Evolutionary conservation across 2,329 filamentous ascomycete genomes (phyloP).

Genomic region (Aspergillus carbonarius): DNA sequence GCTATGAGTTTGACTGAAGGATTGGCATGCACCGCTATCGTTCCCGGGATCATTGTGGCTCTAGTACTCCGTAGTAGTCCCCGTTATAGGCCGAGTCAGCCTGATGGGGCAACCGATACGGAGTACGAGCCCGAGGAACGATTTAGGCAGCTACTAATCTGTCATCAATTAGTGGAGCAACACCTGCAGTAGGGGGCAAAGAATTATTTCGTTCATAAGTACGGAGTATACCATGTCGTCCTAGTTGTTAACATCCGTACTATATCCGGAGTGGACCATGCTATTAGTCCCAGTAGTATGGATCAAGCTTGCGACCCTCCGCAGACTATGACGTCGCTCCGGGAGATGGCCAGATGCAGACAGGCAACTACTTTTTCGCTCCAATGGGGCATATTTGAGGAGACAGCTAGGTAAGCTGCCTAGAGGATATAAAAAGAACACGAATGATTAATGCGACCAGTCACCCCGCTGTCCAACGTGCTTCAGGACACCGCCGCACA

Average conservation of each 20-base stretch:
- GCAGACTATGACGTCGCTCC: neutral
- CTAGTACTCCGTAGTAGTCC: too few relatives aligned
- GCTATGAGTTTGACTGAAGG: too few relatives aligned
- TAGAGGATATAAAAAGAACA: constrained; percentile 15
- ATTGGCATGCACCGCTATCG: too few relatives aligned
- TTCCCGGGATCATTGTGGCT: neutral
- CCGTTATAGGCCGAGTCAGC: neutral
- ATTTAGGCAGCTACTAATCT: neutral
- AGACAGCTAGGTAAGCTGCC: neutral
- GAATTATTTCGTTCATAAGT: neutral
- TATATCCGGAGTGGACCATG: neutral
- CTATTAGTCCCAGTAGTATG: neutral
- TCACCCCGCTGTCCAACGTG: neutral
- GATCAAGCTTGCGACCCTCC: neutral
- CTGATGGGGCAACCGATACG: neutral
- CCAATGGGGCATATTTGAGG: neutral
- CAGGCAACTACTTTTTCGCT: constrained; percentile 1
- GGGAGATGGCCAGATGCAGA: neutral
- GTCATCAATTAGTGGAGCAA: neutral
- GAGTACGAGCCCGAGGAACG: neutral
- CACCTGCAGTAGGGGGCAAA: neutral
- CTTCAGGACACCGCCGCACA: constrained; percentile 10
- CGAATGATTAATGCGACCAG: neutral
- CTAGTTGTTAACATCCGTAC: neutral
- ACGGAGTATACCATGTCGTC: neutral